phyloP scores from a whole-genome alignment of 208 protist genomes.

The Vickermania spadyakhi region DNA sequence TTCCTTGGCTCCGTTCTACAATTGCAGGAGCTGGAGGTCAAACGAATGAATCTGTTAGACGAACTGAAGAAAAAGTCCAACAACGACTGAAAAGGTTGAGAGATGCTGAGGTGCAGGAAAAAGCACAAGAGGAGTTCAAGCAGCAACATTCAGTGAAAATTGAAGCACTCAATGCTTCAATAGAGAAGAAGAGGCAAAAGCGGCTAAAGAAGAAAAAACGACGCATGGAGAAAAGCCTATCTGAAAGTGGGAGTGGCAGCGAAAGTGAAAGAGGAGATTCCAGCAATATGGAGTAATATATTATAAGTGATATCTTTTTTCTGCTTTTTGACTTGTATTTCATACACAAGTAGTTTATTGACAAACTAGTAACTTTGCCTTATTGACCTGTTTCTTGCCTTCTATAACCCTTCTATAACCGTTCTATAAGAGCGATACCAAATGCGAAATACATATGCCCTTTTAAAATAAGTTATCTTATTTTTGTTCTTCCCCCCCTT shows the following conservation, averaged over 20 bases:
- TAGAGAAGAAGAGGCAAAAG: conserved; percentile 49
- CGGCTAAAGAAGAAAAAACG: conserved; percentile 21
- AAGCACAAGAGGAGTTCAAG: conserved; percentile 18
- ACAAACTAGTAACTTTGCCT: conserved; percentile 1
- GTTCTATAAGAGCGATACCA: too few species aligned
- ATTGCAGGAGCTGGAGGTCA: conserved; percentile 76
- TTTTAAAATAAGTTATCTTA: too few species aligned
- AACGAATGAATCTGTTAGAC: conserved; percentile 56
- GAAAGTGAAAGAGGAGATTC: not conserved
- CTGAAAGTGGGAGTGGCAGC: not conserved
- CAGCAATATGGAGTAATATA: not conserved
- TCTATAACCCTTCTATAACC: too few species aligned
- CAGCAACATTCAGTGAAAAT: conserved; percentile 39
- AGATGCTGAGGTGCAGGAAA: conserved; percentile 16
- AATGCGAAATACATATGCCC: too few species aligned
- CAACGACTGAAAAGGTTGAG: conserved; percentile 39
- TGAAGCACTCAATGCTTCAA: conserved; percentile 18
- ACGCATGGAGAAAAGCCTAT: conserved; percentile 4
- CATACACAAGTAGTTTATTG: not conserved
- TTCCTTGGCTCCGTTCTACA: conserved; percentile 69
- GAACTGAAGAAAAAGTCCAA: conserved; percentile 54
- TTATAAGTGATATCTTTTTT: not conserved
- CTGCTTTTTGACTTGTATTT: not conserved
- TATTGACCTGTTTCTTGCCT: not conserved
- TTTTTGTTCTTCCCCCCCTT: too few species aligned